Percentiles rank a stretch among this genome's conserved stretches.
phyloP scores from a whole-genome alignment of 306 rosid genomes.

The Castanea crenata region DNA sequence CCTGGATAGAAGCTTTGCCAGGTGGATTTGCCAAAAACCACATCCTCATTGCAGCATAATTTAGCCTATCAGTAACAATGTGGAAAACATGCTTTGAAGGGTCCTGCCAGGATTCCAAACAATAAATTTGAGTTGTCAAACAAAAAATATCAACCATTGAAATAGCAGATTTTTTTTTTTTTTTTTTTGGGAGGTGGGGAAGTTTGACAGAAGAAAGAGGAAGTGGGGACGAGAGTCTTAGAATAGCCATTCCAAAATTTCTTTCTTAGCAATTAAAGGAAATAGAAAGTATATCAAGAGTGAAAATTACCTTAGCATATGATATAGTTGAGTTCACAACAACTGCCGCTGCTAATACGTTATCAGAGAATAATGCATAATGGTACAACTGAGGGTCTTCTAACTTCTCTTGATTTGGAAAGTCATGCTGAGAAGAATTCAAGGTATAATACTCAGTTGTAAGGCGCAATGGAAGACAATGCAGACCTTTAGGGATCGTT shows the following conservation, averaged over 20 bases:
- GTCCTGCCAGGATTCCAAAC: conserved; percentile 51
- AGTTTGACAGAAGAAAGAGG: background rate
- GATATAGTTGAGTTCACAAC: conserved; percentile 82
- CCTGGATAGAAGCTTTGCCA: conserved; percentile 77
- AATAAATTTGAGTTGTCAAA: conserved; percentile 23
- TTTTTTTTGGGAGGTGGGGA: background rate
- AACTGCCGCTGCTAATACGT: conserved; percentile 85
- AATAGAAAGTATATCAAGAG: background rate
- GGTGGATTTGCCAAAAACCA: conserved; percentile 93
- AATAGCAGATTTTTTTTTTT: background rate
- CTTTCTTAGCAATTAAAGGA: background rate
- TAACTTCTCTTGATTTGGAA: conserved; percentile 75
- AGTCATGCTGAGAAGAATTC: conserved; percentile 69
- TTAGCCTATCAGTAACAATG: conserved; percentile 87
- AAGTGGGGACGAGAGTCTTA: background rate
- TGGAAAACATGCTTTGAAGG: conserved; percentile 88
- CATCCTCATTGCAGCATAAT: conserved; percentile 97
- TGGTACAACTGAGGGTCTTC: conserved; percentile 76
- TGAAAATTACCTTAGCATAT: conserved; percentile 64
- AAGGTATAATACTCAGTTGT: conserved; percentile 80
- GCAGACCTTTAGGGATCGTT: conserved; percentile 96
- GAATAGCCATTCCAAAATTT: background rate
- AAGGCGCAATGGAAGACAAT: conserved; percentile 96
- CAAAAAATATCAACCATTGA: conserved; percentile 9
- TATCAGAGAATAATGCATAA: conserved; percentile 92